A percentile compares a stretch with the other conserved stretches of the same genome.
Evolutionary conservation across 139 green algal species (phyloP).

Genomic region (Nannochloris sp.): DNA sequence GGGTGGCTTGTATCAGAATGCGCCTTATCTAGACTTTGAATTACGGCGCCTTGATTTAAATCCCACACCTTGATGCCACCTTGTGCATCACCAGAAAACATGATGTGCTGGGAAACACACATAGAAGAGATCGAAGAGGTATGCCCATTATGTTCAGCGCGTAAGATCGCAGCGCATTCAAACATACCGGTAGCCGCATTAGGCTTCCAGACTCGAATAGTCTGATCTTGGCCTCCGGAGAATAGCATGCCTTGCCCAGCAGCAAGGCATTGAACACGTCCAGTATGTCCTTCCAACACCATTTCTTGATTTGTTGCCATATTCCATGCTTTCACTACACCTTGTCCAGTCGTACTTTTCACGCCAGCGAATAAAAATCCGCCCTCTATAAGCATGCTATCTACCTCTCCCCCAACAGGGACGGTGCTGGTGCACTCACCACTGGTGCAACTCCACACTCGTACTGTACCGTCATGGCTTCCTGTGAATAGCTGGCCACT

Average conservation of each 20-base stretch:
- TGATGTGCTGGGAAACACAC: conserved; percentile 23
- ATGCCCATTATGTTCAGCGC: conserved; percentile 50
- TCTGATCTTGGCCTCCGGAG: conserved; percentile 54
- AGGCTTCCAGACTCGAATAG: conserved; percentile 61
- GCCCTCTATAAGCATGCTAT: conserved; percentile 51
- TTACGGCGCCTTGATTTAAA: conserved; percentile 33
- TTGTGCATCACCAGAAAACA: conserved; percentile 62
- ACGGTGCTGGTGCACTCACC: conserved; percentile 52
- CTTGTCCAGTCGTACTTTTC: conserved; percentile 19
- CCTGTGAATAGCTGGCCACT: conserved; percentile 64
- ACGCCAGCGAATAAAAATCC: conserved; percentile 67
- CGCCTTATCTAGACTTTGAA: conserved; percentile 44
- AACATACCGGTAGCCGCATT: conserved; percentile 41
- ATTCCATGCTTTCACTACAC: conserved; percentile 47
- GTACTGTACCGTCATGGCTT: conserved; percentile 51
- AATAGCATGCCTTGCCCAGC: conserved; percentile 45
- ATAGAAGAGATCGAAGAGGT: conserved; percentile 37
- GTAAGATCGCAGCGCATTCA: conserved; percentile 23
- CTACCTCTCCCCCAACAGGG: conserved; percentile 56
- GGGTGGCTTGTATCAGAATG: conserved; percentile 24
- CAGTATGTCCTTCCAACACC: conserved; percentile 46
- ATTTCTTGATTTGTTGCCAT: conserved; percentile 36
- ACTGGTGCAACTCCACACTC: conserved; percentile 53
- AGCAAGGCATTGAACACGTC: conserved; percentile 38
- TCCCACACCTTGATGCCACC: conserved; percentile 73